phyloP scores from a whole-genome alignment of 257 asterid genomes.

The Solanum lignicaule region DNA sequence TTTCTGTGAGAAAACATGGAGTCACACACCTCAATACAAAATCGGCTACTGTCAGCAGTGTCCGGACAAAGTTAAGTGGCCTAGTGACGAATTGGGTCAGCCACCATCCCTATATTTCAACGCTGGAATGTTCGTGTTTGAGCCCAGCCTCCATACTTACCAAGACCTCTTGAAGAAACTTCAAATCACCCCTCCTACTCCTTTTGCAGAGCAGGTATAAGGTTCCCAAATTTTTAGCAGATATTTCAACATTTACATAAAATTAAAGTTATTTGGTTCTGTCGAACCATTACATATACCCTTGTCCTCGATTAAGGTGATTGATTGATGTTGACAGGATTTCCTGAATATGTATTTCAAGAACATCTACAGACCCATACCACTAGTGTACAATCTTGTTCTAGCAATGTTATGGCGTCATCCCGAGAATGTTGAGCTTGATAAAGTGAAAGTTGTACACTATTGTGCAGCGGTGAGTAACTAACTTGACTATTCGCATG shows the following conservation, averaged over 20 bases:
- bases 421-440: conserved; percentile 36
- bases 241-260: background rate
- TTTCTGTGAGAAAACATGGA: conserved; percentile 48
- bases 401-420: conserved; percentile 56
- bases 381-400: conserved; percentile 29
- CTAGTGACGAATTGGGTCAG: conserved; percentile 18
- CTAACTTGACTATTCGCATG: background rate
- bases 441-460: conserved; percentile 39
- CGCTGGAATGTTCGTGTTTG: conserved; percentile 44
- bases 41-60: conserved; percentile 33
- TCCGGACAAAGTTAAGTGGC: conserved; percentile 36
- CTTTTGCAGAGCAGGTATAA: conserved; percentile 49
- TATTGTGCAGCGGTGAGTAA: conserved; percentile 48
- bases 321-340: conserved; percentile 17
- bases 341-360: conserved; percentile 41
- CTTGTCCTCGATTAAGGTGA: background rate
- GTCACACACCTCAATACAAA: conserved; percentile 27
- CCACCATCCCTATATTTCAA: conserved; percentile 36
- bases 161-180: conserved; percentile 14
- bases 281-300: background rate
- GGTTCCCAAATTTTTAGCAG: too few relatives aligned
- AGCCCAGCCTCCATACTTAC: conserved; percentile 25
- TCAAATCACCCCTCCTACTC: conserved; percentile 24
- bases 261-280: background rate
- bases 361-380: conserved; percentile 27